A percentile compares a stretch with the other conserved stretches of the same genome.
phyloP scores from a whole-genome alignment of 2,329 filamentous ascomycete species.

The Trichoderma sp. region DNA sequence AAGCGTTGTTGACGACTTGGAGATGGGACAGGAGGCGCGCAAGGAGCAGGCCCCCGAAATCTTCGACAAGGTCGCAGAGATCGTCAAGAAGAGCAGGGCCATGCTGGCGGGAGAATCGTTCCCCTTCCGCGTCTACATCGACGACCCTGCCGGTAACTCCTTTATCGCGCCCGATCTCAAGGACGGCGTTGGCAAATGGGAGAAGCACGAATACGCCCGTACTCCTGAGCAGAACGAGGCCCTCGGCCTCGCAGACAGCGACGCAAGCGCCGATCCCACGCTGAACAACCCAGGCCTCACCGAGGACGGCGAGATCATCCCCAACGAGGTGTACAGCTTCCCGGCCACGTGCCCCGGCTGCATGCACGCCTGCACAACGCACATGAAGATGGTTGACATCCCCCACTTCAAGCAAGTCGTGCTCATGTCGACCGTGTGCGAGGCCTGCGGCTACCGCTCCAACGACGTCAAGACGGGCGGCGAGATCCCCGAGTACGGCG shows the following conservation, averaged over 20 bases:
- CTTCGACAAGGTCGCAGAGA: conserved; percentile 69
- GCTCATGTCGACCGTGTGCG: conserved; percentile 90
- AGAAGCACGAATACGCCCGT: conserved; percentile 77
- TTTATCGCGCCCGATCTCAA: conserved; percentile 88
- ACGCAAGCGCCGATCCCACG: conserved; percentile 49
- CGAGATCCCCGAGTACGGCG: conserved; percentile 80
- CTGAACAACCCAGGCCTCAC: conserved; percentile 46
- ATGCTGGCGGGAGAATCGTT: conserved; percentile 77
- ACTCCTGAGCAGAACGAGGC: conserved; percentile 82
- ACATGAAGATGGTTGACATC: conserved; percentile 99
- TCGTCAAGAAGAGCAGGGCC: conserved; percentile 69
- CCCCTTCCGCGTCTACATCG: conserved; percentile 82
- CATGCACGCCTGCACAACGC: conserved; percentile 78
- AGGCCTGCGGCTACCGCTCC: conserved; percentile 86
- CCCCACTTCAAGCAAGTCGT: conserved; percentile 97
- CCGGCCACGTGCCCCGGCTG: conserved; percentile 90
- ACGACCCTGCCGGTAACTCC: conserved; percentile 93
- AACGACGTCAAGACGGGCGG: conserved; percentile 98
- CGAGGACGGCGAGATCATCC: conserved; percentile 74
- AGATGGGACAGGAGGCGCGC: conserved; percentile 75
- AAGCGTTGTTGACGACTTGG: conserved; percentile 76
- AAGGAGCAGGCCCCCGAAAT: conserved; percentile 76
- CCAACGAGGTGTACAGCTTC: conserved; percentile 90
- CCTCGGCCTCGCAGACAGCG: conserved; percentile 70
- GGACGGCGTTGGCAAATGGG: conserved; percentile 81